Base-by-base conservation (phyloP, 1,284 basidiomycete species). In the Ustilago lituana region DNA sequence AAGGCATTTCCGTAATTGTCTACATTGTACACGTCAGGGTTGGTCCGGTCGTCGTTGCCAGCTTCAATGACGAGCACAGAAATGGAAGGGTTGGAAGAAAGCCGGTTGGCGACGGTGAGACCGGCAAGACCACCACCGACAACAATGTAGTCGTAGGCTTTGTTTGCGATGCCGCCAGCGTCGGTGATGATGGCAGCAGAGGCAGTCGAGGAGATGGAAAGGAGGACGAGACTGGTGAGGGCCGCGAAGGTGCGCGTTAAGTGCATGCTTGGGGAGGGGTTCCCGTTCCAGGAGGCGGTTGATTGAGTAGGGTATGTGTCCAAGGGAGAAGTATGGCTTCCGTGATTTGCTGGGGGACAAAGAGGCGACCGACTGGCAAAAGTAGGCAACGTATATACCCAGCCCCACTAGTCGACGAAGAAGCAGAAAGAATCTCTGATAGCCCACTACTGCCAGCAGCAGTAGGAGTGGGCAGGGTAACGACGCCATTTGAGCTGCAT, bases 1-100 rank as follows among this genome's bases (percentile, higher is more conserved):
- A 87, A 87, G 3, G 85, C 85, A 22, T 83, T 69, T 9, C 84
- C 82, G 67, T 86, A 88, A 29, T 82, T 74, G 72, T 86, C 54
- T 19, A 75, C 46, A 29, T 58, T 48, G 20, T 45, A 52, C 38
- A 78, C 56, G n/a, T 57, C 22, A 9, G 51, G 14, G 22, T 76
- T 57, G 24, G 4, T 48, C 15, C 75, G 54, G 17, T 61, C 59
- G 33, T 78, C 76, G 36, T 74, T 64, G 15, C 81, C 81, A 4
- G 80, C 77, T 60, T 82, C 81, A 53, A 82, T 65, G 35, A 78
- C 65, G 40, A 81, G 73, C 5, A 82, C 77, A 19, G 61, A 73
- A 41, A 63, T 65, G 53, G 57, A 47, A 3, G 58, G 22, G 51
- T 79, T 64, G 52, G 81, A 76, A 3, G 74, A 71, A n/a, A 82